A percentile compares a stretch with the other conserved stretches of the same genome.
phyloP scores from a whole-genome alignment of 768 basidiomycete genomes.

The Mycena crocata region DNA sequence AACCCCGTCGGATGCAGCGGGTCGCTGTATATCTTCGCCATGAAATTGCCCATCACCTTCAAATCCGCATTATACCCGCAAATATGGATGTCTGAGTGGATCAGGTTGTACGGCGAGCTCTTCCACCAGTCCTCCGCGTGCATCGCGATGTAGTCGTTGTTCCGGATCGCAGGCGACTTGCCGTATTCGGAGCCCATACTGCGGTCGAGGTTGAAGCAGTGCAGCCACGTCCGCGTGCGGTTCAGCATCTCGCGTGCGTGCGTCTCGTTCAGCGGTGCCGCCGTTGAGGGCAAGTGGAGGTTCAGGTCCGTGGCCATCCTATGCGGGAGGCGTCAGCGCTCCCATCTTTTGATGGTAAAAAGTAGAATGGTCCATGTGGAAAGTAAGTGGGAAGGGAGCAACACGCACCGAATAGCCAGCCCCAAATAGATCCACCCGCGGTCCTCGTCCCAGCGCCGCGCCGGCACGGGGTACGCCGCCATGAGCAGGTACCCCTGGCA shows the following conservation, averaged over 20 bases:
- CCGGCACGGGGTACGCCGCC: slow-evolving; percentile 80
- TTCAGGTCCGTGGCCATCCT: slow-evolving; percentile 93
- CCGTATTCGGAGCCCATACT: slow-evolving; percentile 91
- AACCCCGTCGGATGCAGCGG: slow-evolving; percentile 79
- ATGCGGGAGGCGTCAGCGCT: slow-evolving; percentile 22
- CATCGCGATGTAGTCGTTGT: slow-evolving; percentile 80
- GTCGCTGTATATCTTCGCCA: slow-evolving; percentile 76
- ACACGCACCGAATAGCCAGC: slow-evolving; percentile 79
- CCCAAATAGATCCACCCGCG: slow-evolving; percentile 91
- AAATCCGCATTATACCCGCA: slow-evolving; percentile 84
- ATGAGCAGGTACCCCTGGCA: slow-evolving; percentile 86
- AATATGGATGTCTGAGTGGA: slow-evolving; percentile 83
- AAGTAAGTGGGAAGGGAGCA: not conserved
- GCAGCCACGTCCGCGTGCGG: slow-evolving; percentile 91
- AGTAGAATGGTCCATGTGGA: too few relatives aligned
- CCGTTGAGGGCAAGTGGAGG: slow-evolving; percentile 80
- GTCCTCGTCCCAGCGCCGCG: slow-evolving; percentile 89
- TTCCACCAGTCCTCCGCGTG: slow-evolving; percentile 80
- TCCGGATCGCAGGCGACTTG: slow-evolving; percentile 82
- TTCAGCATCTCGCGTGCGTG: slow-evolving; percentile 90
- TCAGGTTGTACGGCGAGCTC: slow-evolving; percentile 73
- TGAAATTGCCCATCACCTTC: slow-evolving; percentile 70
- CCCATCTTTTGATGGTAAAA: not conserved
- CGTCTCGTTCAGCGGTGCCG: slow-evolving; percentile 81
- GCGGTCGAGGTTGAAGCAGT: slow-evolving; percentile 91